Conservation (phyloP, 2,329 filamentous ascomycete species). For the Colletotrichum destructivum region DNA sequence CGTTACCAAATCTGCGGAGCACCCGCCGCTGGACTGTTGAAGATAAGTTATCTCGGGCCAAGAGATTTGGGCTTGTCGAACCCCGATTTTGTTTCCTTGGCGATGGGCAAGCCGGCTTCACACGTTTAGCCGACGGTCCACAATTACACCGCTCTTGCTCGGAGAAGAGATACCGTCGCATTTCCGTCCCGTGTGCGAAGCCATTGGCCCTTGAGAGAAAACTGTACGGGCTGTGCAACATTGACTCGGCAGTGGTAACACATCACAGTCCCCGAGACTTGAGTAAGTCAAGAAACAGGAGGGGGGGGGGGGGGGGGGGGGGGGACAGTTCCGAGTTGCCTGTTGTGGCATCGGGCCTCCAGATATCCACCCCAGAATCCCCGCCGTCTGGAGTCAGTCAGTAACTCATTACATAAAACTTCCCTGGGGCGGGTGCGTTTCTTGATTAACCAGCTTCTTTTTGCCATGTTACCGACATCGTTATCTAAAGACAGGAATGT, state of each 20-base stretch:
- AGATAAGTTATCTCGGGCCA: constrained; percentile 31
- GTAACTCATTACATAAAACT: constrained; percentile 21
- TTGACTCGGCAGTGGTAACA: neutral
- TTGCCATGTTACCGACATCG: neutral
- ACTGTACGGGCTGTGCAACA: accelerated
- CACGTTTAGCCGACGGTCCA: neutral
- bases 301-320: no score
- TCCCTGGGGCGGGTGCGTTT: neutral
- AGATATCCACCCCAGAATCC: constrained; percentile 23
- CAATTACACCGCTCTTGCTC: constrained; percentile 10
- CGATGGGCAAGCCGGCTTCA: constrained; percentile 8
- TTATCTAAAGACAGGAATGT: neutral
- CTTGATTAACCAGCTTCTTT: constrained; percentile 8
- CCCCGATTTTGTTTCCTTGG: constrained; percentile 21
- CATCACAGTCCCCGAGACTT: no score
- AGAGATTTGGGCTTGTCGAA: constrained; percentile 18
- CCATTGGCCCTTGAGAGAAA: neutral
- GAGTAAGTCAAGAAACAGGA: neutral
- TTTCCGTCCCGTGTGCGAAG: neutral
- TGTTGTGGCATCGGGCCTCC: constrained; percentile 17
- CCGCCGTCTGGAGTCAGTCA: neutral
- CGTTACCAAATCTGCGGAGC: neutral
- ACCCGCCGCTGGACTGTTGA: neutral
- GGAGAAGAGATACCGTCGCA: no score
- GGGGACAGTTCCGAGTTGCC: constrained; percentile 18